Base-by-base conservation (phyloP, 192 early-diverging fungal species). In the Haplosporangium gracile region DNA sequence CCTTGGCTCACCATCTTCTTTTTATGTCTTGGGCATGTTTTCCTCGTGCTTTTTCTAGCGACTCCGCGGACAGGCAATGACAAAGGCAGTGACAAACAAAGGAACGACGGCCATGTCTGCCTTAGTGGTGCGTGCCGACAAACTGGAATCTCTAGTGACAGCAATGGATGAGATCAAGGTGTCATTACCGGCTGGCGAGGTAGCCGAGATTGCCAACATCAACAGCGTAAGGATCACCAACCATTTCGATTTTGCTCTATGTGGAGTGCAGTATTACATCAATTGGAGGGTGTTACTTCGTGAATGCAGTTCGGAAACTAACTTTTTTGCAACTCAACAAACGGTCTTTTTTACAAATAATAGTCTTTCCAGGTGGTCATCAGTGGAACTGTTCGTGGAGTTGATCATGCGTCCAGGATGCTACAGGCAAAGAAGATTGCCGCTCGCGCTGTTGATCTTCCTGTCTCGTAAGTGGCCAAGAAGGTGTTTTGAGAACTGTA, bases 1-100 rank as follows among this genome's bases (percentile, higher is more conserved):
- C 26, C 29, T 65, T 65, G 60, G 29, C 60, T 65, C 32, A 47
- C 22, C 53, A 16, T 45, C 15, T 34, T 18, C 68, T 1, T 13
- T n/a, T 16, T 5, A 32, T 38, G 51, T 77, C 45, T 36, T 49
- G 10, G 43, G 43, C 43, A 13, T 45, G 34, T 68, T n/a, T 20
- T 26, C 32, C 55, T 75, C 55, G 26, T 51, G 10, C 51, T 24
- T 70, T 36, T 71, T 42, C 36, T 78, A 95, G 92, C 87, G 94
- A 71, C 84, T 95, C 32, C 94, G 98, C 51, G 98, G 98, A 26
- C 91, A 96, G 80, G 89, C 96, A 6, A 99, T 99, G 97, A 93
- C 96, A 53, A 90, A 91, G 36, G 93, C 94, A 36, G 92, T 96
- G 8, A 92, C 88, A n/a, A 90, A 94, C 75, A 90, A 89, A 81